Evolutionary conservation across 2,329 filamentous ascomycete species (phyloP).

Genomic region (Cadophora gregata): DNA sequence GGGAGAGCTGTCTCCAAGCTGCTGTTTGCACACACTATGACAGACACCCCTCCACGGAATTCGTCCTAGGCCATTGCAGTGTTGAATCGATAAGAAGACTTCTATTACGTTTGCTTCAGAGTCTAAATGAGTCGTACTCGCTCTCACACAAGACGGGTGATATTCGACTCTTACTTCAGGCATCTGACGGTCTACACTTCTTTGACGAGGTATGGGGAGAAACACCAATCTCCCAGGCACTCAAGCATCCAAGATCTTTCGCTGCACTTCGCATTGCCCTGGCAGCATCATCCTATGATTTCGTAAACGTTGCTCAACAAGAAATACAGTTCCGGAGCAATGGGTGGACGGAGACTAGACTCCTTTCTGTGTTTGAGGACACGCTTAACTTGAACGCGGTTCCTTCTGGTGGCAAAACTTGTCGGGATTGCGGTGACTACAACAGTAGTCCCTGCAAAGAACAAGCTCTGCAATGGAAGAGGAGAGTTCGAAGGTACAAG

Average conservation of each 20-base stretch:
- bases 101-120: background rate
- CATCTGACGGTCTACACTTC: background rate
- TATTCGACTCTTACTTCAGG: background rate
- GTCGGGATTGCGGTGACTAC: background rate
- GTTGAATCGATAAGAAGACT: too few species aligned
- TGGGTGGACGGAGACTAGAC: background rate
- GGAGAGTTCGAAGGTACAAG: background rate
- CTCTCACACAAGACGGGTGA: background rate
- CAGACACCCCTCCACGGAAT: too few species aligned
- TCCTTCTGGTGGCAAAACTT: background rate
- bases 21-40: too few species aligned
- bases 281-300: too few species aligned
- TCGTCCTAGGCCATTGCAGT: too few species aligned
- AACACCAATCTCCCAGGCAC: background rate
- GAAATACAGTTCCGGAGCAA: background rate
- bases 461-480: background rate
- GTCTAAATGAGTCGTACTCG: background rate
- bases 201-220: background rate
- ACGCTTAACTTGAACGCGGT: background rate
- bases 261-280: background rate
- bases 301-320: background rate
- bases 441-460: background rate
- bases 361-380: background rate
- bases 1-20: too few species aligned
- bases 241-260: background rate